Evolutionary conservation across 2,329 filamentous ascomycete genomes (phyloP).

Genomic region (Aspergillus vadensis): DNA sequence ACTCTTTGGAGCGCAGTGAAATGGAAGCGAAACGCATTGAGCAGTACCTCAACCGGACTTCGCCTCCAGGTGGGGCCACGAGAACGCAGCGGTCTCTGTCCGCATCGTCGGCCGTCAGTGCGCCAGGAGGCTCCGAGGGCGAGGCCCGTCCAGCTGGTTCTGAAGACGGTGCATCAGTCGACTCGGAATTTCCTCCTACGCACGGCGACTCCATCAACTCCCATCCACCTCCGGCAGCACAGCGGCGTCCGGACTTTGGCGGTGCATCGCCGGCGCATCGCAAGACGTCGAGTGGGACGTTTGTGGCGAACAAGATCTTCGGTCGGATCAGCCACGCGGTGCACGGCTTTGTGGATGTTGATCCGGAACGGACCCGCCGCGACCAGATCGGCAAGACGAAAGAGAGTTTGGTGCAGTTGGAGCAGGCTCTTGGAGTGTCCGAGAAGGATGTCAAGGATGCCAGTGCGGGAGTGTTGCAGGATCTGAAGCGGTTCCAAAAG

Average conservation of each 20-base stretch:
- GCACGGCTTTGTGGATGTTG: conserved; percentile 92
- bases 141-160: conserved; percentile 58
- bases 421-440: conserved; percentile 85
- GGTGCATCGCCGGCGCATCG: conserved; percentile 60
- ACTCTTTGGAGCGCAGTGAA: conserved; percentile 91
- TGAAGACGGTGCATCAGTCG: conserved; percentile 85
- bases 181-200: conserved; percentile 92
- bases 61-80: conserved; percentile 42
- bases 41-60: conserved; percentile 75
- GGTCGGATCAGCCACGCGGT: conserved; percentile 93
- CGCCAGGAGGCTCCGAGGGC: conserved; percentile 41
- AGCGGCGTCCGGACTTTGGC: conserved; percentile 39
- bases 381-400: conserved; percentile 95
- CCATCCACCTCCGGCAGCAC: conserved; percentile 63
- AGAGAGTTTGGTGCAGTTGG: conserved; percentile 80
- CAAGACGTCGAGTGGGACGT: conserved; percentile 82
- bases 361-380: conserved; percentile 86
- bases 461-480: conserved; percentile 81
- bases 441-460: conserved; percentile 93
- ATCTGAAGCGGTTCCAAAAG: conserved; percentile 86
- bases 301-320: conserved; percentile 91
- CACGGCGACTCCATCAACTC: conserved; percentile 69
- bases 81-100: conserved; percentile 68
- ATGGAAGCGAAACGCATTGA: conserved; percentile 90
- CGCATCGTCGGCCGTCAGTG: conserved; percentile 52